Evolutionary conservation across 148 eudicot species (phyloP).

Genomic region (Camellia sinensis): DNA sequence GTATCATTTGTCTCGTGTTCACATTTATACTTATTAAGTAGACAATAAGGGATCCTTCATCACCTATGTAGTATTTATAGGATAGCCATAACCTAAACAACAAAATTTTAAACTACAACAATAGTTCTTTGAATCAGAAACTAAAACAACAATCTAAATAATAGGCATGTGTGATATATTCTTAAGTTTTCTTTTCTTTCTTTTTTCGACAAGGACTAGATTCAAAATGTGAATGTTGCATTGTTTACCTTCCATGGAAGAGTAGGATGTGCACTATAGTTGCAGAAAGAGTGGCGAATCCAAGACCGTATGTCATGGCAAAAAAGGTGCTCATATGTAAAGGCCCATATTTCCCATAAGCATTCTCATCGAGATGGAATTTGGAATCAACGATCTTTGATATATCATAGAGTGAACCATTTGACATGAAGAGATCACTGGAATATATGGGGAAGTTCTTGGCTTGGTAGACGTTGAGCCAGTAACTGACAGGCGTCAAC

Average conservation of each 20-base stretch:
- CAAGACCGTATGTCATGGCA: conserved; percentile 66
- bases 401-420: conserved; percentile 46
- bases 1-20: too few relatives aligned
- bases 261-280: conserved; percentile 56
- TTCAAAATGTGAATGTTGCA: too few relatives aligned
- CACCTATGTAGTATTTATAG: too few relatives aligned
- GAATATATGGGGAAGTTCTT: conserved; percentile 68
- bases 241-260: conserved; percentile 57
- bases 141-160: too few relatives aligned
- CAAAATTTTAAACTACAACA: too few relatives aligned
- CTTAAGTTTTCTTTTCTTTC: too few relatives aligned
- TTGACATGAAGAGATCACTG: conserved; percentile 30
- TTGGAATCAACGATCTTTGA: conserved; percentile 34
- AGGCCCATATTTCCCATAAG: conserved; percentile 47
- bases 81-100: too few relatives aligned
- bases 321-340: conserved; percentile 59
- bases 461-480: conserved; percentile 44
- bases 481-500: conserved; percentile 53
- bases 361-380: conserved; percentile 48
- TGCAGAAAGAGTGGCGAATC: conserved; percentile 71
- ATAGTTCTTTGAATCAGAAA: too few relatives aligned
- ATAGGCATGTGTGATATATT: too few relatives aligned
- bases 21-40: too few relatives aligned
- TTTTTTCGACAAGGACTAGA: too few relatives aligned
- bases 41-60: too few relatives aligned